A percentile compares a stretch with the other conserved stretches of the same genome.
Evolutionary conservation across 306 rosid species (phyloP).

Genomic region (Cucurbita argyrosperma): DNA sequence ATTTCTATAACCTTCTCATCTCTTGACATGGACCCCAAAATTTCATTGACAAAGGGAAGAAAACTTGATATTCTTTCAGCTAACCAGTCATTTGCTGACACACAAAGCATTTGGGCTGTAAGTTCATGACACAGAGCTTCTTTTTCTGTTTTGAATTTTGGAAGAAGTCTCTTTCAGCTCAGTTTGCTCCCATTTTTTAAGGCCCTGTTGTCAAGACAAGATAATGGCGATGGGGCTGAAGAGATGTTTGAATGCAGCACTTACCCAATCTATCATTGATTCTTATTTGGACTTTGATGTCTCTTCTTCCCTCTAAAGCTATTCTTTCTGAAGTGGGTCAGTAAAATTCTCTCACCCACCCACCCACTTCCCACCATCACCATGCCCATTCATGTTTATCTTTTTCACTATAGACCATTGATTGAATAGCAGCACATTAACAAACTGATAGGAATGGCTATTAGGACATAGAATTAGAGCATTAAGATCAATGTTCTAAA

Average conservation of each 20-base stretch:
- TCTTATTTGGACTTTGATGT: conserved; percentile 3
- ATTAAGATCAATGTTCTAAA: no score
- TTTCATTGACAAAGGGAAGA: background rate
- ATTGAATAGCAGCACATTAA: no score
- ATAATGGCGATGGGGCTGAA: background rate
- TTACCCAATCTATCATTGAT: background rate
- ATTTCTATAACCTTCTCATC: background rate
- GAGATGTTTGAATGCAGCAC: conserved; percentile 4
- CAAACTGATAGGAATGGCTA: no score
- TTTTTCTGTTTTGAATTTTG: background rate
- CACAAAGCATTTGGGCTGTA: background rate
- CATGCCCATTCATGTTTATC: background rate
- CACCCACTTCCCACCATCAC: conserved; percentile 2
- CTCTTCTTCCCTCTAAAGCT: background rate
- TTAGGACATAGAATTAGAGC: no score
- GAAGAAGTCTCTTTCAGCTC: background rate
- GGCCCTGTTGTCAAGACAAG: background rate
- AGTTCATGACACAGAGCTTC: background rate
- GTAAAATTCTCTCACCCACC: background rate
- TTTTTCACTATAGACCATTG: no score
- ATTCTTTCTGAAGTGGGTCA: background rate
- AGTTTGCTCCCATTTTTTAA: background rate
- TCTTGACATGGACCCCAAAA: background rate
- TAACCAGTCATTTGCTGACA: background rate
- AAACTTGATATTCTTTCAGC: background rate